A percentile compares a stretch with the other conserved stretches of the same genome.
Evolutionary conservation across 2,329 filamentous ascomycete genomes (phyloP).

Genomic region (Phialophora verrucosa): DNA sequence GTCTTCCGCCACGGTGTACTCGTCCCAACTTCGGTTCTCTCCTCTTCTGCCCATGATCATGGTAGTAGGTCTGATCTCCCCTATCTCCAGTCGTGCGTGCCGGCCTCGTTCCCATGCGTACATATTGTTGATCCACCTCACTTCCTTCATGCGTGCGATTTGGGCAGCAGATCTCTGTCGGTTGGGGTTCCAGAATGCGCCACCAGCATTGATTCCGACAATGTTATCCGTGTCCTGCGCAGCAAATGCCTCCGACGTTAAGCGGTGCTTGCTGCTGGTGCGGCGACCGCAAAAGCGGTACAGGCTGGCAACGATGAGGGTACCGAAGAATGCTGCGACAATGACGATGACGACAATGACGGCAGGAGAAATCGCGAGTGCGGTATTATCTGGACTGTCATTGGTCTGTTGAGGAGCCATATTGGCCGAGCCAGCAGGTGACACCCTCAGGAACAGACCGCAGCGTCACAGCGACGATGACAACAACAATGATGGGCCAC

Average conservation of each 20-base stretch:
- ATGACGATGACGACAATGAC: constrained; percentile 35
- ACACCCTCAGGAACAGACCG: not conserved
- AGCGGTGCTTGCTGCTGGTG: not conserved
- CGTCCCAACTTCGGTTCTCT: constrained; percentile 25
- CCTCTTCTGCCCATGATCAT: constrained; percentile 21
- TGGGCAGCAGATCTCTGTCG: constrained; percentile 23
- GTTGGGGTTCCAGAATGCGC: constrained; percentile 34
- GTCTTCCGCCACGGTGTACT: constrained; percentile 19
- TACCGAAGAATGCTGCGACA: constrained; percentile 22
- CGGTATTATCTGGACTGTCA: constrained; percentile 6
- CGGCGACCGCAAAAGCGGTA: constrained; percentile 26
- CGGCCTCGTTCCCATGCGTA: constrained; percentile 28
- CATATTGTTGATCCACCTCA: constrained; percentile 35
- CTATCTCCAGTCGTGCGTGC: constrained; percentile 21
- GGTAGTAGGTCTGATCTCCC: constrained; percentile 23
- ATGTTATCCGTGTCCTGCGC: constrained; percentile 18
- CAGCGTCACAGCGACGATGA: not conserved
- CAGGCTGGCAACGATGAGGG: constrained; percentile 28
- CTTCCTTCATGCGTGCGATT: constrained; percentile 30
- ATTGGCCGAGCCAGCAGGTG: not conserved
- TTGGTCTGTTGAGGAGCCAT: constrained; percentile 17
- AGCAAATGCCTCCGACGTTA: constrained; percentile 5
- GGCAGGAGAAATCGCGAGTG: constrained; percentile 27
- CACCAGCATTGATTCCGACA: constrained; percentile 15
- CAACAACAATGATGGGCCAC: not conserved